These are phyloP conservation scores for Populus davidiana DNA, from an alignment of 345 rosid genomes.

Conservation along the genomic window DNA sequence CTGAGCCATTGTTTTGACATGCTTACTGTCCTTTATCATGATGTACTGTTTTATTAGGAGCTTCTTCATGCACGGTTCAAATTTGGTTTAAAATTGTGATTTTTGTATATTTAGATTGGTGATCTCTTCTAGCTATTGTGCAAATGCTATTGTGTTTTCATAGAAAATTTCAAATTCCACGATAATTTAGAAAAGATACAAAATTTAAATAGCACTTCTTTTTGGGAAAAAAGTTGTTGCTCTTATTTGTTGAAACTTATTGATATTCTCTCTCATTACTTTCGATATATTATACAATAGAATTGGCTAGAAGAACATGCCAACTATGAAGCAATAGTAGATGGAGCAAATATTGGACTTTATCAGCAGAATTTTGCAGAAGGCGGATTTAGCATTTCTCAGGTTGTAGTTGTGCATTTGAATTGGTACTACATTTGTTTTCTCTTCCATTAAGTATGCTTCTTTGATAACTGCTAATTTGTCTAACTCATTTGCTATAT, in stretches of 20 bases:
- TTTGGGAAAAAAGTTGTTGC: neutral
- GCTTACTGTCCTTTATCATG: neutral
- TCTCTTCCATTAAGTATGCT: neutral
- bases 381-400: constrained; percentile 71
- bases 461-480: neutral
- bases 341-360: constrained; percentile 92
- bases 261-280: neutral
- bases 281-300: constrained; percentile 25
- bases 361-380: constrained; percentile 85
- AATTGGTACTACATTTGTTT: neutral
- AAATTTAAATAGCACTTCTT: neutral
- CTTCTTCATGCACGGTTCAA: neutral
- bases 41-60: neutral
- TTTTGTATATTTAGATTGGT: neutral
- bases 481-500: constrained; percentile 14
- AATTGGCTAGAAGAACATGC: constrained; percentile 67
- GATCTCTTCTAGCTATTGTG: neutral
- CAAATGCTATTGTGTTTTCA: neutral
- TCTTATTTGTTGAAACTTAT: neutral
- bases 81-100: neutral
- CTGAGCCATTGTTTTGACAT: neutral
- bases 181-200: neutral
- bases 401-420: constrained; percentile 45
- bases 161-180: neutral
- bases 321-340: constrained; percentile 67